Percentiles rank a stretch among this genome's conserved stretches.
Conservation (phyloP, 352 stramenopile species). For the Phytophthora vignae region DNA sequence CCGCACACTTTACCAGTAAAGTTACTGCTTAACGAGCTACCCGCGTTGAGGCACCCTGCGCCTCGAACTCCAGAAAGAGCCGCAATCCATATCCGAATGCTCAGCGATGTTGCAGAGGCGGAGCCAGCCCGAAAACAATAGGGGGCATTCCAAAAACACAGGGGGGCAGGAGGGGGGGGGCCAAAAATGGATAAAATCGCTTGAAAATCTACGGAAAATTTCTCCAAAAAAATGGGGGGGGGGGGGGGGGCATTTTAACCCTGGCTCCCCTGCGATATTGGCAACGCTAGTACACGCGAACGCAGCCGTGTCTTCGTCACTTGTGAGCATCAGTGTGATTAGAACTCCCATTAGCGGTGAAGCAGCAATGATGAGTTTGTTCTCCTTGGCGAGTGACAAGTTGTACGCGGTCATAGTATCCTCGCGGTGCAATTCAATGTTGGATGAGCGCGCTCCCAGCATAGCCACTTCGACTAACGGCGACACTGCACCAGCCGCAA, state of each 20-base stretch:
- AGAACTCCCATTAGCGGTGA: constrained; percentile 85
- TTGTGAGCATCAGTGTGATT: constrained; percentile 86
- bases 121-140: too few relatives aligned
- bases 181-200: too few relatives aligned
- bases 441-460: constrained; percentile 76
- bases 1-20: constrained; percentile 49
- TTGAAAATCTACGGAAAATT: too few relatives aligned
- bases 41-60: constrained; percentile 23
- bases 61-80: constrained; percentile 82
- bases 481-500: constrained; percentile 88
- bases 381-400: constrained; percentile 94
- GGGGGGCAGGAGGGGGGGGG: too few relatives aligned
- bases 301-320: constrained; percentile 71
- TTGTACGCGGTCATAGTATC: constrained; percentile 92
- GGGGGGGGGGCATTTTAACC: too few relatives aligned
- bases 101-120: too few relatives aligned
- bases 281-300: constrained; percentile 89
- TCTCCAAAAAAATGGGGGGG: too few relatives aligned
- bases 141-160: too few relatives aligned
- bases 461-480: constrained; percentile 94
- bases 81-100: constrained; percentile 83
- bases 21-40: constrained; percentile 72
- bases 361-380: constrained; percentile 93
- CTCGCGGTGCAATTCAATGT: constrained; percentile 87
- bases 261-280: too few relatives aligned